Conservation (phyloP, 1,139 yeast species). For the Pichia terricola region DNA sequence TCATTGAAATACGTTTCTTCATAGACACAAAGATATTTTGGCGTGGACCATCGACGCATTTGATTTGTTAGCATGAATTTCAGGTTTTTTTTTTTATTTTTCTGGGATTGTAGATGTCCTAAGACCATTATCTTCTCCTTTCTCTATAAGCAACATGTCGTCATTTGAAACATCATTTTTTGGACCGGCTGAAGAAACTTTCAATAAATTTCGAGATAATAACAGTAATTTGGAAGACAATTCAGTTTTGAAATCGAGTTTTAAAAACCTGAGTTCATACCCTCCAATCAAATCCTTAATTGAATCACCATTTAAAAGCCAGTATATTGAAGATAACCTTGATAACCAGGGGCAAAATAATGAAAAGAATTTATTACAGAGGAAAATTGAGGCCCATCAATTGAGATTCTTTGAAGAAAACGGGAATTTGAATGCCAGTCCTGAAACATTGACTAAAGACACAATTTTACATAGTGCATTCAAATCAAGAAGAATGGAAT, state of each 20-base stretch:
- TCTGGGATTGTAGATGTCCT: no score
- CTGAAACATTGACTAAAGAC: slow-evolving; percentile 5
- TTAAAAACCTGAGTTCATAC: no score
- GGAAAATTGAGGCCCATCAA: slow-evolving; percentile 15
- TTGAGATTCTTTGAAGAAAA: slow-evolving; percentile 3
- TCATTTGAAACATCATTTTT: slow-evolving; percentile 2
- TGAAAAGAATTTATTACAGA: slow-evolving; percentile 11
- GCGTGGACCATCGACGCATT: no score
- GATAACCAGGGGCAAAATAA: neutral
- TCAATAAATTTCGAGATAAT: no score
- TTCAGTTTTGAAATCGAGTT: no score
- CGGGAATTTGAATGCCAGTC: neutral
- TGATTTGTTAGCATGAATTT: no score
- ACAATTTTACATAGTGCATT: slow-evolving; percentile 19
- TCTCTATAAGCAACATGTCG: slow-evolving; percentile 1
- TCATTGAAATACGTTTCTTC: no score
- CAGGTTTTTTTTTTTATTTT: no score
- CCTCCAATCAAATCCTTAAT: slow-evolving; percentile 23
- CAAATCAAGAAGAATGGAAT: slow-evolving; percentile 12
- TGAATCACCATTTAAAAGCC: slow-evolving; percentile 23
- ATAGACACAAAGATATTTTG: no score
- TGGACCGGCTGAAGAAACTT: neutral
- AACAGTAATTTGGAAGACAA: no score
- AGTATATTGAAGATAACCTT: neutral
- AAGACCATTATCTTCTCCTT: no score